Conservation (phyloP, 139 green algal species). For the Ettlia oleoabundans region DNA sequence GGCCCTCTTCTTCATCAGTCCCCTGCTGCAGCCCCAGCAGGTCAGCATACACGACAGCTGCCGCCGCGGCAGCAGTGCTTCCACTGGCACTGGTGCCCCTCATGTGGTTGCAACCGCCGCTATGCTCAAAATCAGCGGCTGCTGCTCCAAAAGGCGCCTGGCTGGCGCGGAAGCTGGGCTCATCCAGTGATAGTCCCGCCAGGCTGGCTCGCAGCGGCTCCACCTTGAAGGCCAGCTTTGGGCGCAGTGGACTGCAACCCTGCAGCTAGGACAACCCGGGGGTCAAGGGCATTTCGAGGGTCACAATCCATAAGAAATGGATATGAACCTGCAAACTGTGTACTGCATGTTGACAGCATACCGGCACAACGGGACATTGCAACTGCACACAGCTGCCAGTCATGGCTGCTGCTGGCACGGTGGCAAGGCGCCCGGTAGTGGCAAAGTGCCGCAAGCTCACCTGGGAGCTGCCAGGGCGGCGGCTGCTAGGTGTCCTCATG, state of each 20-base stretch:
- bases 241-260: neutral
- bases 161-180: slow-evolving; percentile 1
- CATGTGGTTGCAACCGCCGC: too few species aligned
- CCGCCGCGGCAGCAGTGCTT: too few species aligned
- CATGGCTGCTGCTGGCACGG: neutral
- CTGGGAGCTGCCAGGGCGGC: neutral
- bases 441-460: neutral
- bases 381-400: neutral
- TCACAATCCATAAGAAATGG: too few species aligned
- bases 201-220: slow-evolving; percentile 39
- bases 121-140: too few species aligned
- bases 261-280: neutral
- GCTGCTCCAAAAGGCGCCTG: neutral
- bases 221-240: slow-evolving; percentile 4
- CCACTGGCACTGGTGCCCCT: too few species aligned
- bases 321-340: too few species aligned
- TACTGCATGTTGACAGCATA: too few species aligned
- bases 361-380: too few species aligned
- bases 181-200: neutral
- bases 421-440: too few species aligned
- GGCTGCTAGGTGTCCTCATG: neutral
- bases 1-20: neutral
- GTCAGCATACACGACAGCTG: too few species aligned
- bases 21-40: neutral
- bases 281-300: too few species aligned